Base-by-base conservation (phyloP, 495 filamentous ascomycete genomes). In the Hyaloscypha hepaticicola region DNA sequence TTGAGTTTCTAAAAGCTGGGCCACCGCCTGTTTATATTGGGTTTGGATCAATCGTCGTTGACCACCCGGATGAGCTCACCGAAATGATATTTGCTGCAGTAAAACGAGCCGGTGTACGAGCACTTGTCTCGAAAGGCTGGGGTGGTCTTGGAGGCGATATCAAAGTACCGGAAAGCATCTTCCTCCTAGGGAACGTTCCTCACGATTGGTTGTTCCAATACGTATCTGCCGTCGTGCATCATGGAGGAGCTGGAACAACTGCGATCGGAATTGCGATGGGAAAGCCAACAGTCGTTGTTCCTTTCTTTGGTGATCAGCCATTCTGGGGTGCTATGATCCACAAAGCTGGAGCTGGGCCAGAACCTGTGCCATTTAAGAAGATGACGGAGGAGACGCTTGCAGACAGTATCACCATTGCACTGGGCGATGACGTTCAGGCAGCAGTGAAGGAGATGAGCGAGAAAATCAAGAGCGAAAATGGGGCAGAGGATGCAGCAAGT, bases 281-380 rank as follows among this genome's bases (percentile, higher is more conserved):
- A 0, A 82, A 83, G 49, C 90, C 91, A 3, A 93, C 91, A 0
- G 81, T 90, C 1, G 80, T 95, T 19, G 84, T 94, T 11, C 91
- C 91, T 0, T 95, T 95, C 77, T 94, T 95, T 70, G 91, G 91
- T 4, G 91, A 94, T 61, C 90, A 93, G 69, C 87, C 88, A 1
- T 94, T 93, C 66, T 94, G 91, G 91, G 91, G 90, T 22, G 76
- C 82, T 1, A 90, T 94, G 81, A 82, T 94, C 27, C 83, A 87
- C 3, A 79, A 74, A 45, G 85, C 89, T 14, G 88, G 88, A 2
- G 91, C 90, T 0, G 91, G 91, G 1, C 90, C 90, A 0, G 71
- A 76, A 1, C 90, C 91, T 0, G 87, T 93, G 60, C 88, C 89
- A 7, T 88, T 92, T 75, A 91, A 89, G 72, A 79, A 80, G 4